These are phyloP conservation scores for Rhynchospora tenuis DNA, from an alignment of 176 grass and related monocot species.

Conservation along the genomic window DNA sequence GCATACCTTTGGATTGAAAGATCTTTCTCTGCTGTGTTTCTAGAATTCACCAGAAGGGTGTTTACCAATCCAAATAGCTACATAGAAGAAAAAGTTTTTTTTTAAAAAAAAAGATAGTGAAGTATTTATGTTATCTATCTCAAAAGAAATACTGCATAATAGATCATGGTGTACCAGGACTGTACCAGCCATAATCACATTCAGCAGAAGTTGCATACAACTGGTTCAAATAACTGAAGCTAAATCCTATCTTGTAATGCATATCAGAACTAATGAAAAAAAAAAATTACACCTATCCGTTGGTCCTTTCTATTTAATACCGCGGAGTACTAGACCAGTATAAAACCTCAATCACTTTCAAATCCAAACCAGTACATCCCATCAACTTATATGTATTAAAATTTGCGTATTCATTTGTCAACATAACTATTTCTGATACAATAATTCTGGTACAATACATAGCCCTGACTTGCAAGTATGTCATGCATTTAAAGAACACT, in stretches of 20 bases:
- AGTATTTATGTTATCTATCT: neutral
- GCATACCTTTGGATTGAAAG: slow-evolving; percentile 95
- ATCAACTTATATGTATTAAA: neutral
- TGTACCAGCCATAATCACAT: neutral
- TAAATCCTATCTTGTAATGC: neutral
- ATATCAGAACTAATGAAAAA: neutral
- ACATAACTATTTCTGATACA: neutral
- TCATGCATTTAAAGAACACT: too few species aligned
- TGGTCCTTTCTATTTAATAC: neutral
- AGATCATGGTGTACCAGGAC: neutral
- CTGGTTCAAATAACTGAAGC: neutral
- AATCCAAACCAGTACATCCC: neutral
- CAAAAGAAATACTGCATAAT: neutral
- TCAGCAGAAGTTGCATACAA: neutral
- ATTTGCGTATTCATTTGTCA: neutral
- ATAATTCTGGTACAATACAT: neutral
- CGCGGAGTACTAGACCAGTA: neutral
- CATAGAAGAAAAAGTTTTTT: slow-evolving; percentile 15
- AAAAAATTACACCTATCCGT: neutral
- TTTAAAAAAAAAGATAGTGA: neutral
- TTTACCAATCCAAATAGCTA: slow-evolving; percentile 98
- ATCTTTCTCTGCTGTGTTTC: slow-evolving; percentile 92
- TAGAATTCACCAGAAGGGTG: slow-evolving; percentile 87
- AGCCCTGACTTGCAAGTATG: too few species aligned
- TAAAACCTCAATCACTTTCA: neutral